A percentile compares a stretch with the other conserved stretches of the same genome.
phyloP scores from a whole-genome alignment of 129 eudicot species.

The Daucus carota region DNA sequence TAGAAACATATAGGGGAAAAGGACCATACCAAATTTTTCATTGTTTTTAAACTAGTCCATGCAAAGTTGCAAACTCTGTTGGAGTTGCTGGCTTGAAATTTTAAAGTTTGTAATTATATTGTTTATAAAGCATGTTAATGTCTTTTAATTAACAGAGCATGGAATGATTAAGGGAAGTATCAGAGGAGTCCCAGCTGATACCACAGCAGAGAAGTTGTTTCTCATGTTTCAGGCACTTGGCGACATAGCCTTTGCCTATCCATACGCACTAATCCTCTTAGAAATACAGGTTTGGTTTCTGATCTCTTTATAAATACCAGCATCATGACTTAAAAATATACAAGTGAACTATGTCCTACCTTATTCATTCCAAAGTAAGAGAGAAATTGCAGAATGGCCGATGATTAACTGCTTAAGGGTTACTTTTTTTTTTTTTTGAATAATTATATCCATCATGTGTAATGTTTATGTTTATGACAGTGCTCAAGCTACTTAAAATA shows the following conservation, averaged over 20 bases:
- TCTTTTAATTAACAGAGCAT: conserved; percentile 35
- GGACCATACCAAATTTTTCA: background rate
- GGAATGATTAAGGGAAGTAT: conserved; percentile 63
- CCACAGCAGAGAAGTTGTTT: conserved; percentile 51
- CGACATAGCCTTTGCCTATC: conserved; percentile 78
- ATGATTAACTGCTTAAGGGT: background rate
- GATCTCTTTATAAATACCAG: background rate
- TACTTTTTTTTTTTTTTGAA: background rate
- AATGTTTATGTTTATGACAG: background rate
- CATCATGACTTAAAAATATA: background rate
- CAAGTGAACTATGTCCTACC: background rate
- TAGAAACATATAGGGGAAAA: background rate
- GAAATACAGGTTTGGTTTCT: conserved; percentile 54
- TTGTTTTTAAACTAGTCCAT: background rate
- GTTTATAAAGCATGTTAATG: background rate
- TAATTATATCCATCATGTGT: background rate
- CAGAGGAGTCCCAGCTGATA: conserved; percentile 50
- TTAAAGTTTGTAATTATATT: background rate
- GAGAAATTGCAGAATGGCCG: background rate
- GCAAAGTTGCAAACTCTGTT: background rate
- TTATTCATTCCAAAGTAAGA: background rate
- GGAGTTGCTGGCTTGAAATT: background rate
- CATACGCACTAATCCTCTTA: conserved; percentile 58
- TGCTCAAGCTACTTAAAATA: background rate
- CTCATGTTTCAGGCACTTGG: conserved; percentile 66